These are phyloP conservation scores for Erodium maritimum DNA, from an alignment of 345 rosid genomes.

Conservation along the genomic window DNA sequence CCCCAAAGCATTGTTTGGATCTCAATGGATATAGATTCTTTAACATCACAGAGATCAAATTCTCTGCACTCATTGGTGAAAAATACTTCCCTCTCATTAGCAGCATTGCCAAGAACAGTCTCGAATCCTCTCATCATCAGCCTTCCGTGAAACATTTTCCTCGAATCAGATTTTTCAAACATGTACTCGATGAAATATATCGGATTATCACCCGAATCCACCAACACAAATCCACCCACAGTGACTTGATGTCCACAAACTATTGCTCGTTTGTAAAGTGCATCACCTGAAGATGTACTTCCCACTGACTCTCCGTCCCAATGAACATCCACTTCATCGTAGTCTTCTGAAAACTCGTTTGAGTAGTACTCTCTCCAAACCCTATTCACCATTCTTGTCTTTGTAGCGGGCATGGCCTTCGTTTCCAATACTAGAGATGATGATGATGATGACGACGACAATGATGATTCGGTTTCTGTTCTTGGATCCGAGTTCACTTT, in stretches of 20 bases:
- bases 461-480: conserved; percentile 20
- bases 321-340: conserved; percentile 21
- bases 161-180: conserved; percentile 32
- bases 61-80: conserved; percentile 37
- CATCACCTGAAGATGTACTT: conserved; percentile 26
- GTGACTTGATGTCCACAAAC: conserved; percentile 31
- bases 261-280: conserved; percentile 36
- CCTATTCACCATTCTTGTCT: conserved; percentile 64
- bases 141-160: conserved; percentile 59
- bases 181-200: conserved; percentile 54
- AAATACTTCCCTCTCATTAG: conserved; percentile 55
- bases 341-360: conserved; percentile 38
- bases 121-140: conserved; percentile 35
- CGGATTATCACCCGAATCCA: conserved; percentile 26
- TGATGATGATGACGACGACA: conserved; percentile 33
- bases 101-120: conserved; percentile 53
- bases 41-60: conserved; percentile 33
- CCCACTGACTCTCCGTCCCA: conserved; percentile 43
- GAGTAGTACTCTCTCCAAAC: conserved; percentile 81
- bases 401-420: conserved; percentile 76
- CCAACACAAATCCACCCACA: conserved; percentile 36
- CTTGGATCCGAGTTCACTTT: conserved; percentile 51
- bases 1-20: conserved; percentile 53
- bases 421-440: conserved; percentile 31
- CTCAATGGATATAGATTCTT: conserved; percentile 25